These are phyloP conservation scores for Yamadazyma diospyri DNA, from an alignment of 1,139 yeast species.

Conservation along the genomic window DNA sequence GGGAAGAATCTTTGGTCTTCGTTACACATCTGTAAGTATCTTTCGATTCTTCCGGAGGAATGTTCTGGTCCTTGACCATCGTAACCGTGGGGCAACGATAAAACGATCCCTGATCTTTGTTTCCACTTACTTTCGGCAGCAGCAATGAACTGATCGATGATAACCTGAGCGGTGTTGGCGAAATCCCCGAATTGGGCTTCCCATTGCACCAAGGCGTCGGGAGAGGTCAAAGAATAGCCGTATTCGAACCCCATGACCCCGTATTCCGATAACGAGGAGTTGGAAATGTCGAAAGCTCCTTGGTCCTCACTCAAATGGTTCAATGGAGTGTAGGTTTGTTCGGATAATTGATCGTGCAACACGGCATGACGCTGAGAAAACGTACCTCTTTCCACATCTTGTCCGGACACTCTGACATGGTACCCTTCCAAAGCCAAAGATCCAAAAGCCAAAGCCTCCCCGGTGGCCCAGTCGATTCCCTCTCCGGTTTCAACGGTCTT, in stretches of 20 bases:
- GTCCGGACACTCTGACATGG: slow-evolving; percentile 97
- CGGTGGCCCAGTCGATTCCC: slow-evolving; percentile 98
- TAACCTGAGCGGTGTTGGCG: slow-evolving; percentile 98
- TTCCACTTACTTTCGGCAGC: slow-evolving; percentile 99
- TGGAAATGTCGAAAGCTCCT: slow-evolving; percentile 83
- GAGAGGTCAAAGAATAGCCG: slow-evolving; percentile 96
- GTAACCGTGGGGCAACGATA: slow-evolving; percentile 97
- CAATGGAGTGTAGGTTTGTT: slow-evolving; percentile 79
- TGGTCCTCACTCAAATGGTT: slow-evolving; percentile 75
- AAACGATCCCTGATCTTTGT: slow-evolving; percentile 94
- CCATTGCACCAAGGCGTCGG: slow-evolving; percentile 95
- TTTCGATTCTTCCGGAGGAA: slow-evolving; percentile 95
- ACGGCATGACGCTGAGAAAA: slow-evolving; percentile 99
- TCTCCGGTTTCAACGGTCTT: slow-evolving; percentile 86
- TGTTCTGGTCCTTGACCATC: slow-evolving; percentile 99
- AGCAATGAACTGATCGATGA: slow-evolving; percentile 93
- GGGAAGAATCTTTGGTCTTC: slow-evolving; percentile 97
- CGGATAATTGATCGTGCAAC: slow-evolving; percentile 90
- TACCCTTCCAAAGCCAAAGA: slow-evolving; percentile 89
- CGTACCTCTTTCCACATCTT: slow-evolving; percentile 99
- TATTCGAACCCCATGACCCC: slow-evolving; percentile 99
- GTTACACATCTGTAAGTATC: slow-evolving; percentile 92
- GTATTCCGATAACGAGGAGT: slow-evolving; percentile 97
- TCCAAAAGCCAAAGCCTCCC: slow-evolving; percentile 98
- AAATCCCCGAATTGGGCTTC: slow-evolving; percentile 99